phyloP scores from a whole-genome alignment of 371 early-diverging fungal genomes.

The Actinomortierella wolfii region DNA sequence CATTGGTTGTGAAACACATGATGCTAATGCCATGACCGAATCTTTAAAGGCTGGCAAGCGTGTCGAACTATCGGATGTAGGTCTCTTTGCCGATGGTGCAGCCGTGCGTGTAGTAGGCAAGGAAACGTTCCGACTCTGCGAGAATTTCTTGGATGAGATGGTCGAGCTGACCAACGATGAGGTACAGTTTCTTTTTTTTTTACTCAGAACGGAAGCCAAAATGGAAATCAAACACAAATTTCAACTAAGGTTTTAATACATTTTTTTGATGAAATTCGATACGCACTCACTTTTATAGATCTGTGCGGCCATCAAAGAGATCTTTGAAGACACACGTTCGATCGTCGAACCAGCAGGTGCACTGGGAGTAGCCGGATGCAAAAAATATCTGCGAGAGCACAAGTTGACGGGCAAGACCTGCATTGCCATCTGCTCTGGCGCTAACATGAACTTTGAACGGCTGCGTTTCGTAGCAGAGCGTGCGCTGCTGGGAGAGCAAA shows the following conservation, averaged over 20 bases:
- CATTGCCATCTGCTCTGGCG: constrained; percentile 87
- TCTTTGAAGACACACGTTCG: constrained; percentile 94
- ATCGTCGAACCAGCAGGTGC: constrained; percentile 97
- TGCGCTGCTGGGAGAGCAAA: constrained; percentile 87
- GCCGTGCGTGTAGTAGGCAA: constrained; percentile 91
- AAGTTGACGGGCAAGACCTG: constrained; percentile 57
- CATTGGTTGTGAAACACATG: constrained; percentile 91
- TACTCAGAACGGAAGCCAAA: constrained; percentile 1
- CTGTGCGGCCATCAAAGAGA: constrained; percentile 98
- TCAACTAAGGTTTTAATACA: too few species aligned
- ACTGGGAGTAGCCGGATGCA: constrained; percentile 85
- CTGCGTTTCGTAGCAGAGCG: constrained; percentile 95
- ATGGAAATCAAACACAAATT: neutral
- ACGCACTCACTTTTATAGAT: constrained; percentile 44
- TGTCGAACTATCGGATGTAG: constrained; percentile 77
- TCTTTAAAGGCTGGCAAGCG: constrained; percentile 70
- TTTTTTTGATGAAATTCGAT: neutral
- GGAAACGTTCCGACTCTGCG: constrained; percentile 83
- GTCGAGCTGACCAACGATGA: constrained; percentile 93
- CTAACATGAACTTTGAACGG: constrained; percentile 98
- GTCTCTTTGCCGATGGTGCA: constrained; percentile 96
- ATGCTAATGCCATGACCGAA: constrained; percentile 89
- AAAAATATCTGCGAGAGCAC: constrained; percentile 67
- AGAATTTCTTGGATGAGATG: constrained; percentile 76
- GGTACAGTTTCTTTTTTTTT: constrained; percentile 11